These are phyloP conservation scores for Epichloe glyceriae DNA, from an alignment of 2,329 filamentous ascomycete species.

Conservation along the genomic window DNA sequence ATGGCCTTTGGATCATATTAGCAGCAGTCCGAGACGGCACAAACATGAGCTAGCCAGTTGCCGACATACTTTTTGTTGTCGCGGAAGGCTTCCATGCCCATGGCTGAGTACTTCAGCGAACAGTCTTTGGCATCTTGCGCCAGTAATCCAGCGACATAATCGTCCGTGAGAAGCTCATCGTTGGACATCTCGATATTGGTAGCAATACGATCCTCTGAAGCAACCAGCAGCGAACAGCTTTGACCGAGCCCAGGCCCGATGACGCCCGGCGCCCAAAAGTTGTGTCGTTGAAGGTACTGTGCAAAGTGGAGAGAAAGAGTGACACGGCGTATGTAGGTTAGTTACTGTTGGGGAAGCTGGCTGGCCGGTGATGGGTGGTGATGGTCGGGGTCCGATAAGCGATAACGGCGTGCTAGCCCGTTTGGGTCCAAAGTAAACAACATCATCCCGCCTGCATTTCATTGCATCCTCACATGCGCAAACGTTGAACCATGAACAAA, in stretches of 20 bases:
- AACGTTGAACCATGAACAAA: not conserved
- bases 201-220: not conserved
- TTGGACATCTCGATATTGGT: constrained; percentile 22
- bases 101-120: constrained; percentile 59
- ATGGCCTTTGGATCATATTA: constrained; percentile 32
- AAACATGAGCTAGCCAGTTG: not conserved
- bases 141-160: constrained; percentile 69
- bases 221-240: not conserved
- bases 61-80: constrained; percentile 32
- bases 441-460: not conserved
- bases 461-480: not conserved
- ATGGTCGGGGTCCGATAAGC: not conserved
- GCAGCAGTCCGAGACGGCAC: not conserved
- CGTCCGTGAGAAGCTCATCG: constrained; percentile 51
- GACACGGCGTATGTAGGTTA: not conserved
- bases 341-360: not conserved
- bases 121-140: constrained; percentile 65
- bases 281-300: not conserved
- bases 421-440: constrained; percentile 8
- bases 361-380: too few species aligned
- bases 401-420: constrained; percentile 5
- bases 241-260: not conserved
- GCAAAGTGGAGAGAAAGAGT: not conserved
- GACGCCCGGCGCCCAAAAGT: not conserved
- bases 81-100: constrained; percentile 51